phyloP scores from a whole-genome alignment of 768 basidiomycete genomes.

The Hygrophorus russula region DNA sequence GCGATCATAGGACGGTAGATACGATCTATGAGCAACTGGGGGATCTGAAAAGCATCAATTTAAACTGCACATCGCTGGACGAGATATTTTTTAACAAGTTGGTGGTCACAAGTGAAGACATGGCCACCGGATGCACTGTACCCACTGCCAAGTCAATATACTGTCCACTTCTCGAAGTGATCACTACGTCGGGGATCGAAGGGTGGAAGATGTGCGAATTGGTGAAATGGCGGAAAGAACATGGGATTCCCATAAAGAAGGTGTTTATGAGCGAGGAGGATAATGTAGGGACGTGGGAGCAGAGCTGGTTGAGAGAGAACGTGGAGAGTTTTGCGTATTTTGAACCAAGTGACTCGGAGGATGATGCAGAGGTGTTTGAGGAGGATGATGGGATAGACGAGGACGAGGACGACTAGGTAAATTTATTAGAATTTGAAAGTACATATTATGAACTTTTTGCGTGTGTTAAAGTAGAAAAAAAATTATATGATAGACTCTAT shows the following conservation, averaged over 20 bases:
- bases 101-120: conserved; percentile 10
- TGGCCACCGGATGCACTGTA: conserved; percentile 14
- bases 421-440: neutral
- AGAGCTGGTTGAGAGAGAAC: conserved; percentile 40
- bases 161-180: conserved; percentile 40
- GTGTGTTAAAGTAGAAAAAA: neutral
- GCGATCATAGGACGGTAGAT: conserved; percentile 20
- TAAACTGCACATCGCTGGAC: conserved; percentile 24
- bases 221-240: conserved; percentile 27
- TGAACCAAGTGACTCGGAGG: conserved; percentile 44
- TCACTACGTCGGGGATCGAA: conserved; percentile 34
- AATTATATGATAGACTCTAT: neutral
- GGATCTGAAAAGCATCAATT: conserved; percentile 31
- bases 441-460: neutral
- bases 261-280: conserved; percentile 38
- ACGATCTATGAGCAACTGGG: conserved; percentile 35
- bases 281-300: conserved; percentile 27
- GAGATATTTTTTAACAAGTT: conserved; percentile 14
- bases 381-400: conserved; percentile 31
- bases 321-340: conserved; percentile 44
- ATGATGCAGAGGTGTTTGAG: conserved; percentile 32
- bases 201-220: conserved; percentile 32
- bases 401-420: conserved; percentile 10
- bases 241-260: conserved; percentile 34
- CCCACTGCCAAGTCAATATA: conserved; percentile 16